Percentiles rank a stretch among this genome's conserved stretches.
Evolutionary conservation across 805 yeast genomes (phyloP).

Genomic region (Candida cerambycidarum): DNA sequence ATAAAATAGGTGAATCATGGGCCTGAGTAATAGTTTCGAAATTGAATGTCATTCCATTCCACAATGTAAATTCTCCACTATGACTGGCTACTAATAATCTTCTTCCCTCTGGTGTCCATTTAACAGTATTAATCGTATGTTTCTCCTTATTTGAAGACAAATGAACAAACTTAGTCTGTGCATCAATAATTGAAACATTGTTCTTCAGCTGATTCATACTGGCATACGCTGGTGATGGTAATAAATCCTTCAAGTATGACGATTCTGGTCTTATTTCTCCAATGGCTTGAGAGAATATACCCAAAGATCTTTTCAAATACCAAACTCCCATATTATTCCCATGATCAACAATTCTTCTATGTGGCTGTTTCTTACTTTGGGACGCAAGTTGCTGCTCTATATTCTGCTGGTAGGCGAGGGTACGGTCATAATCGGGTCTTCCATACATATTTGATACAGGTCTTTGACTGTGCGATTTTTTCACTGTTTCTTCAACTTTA

Average conservation of each 20-base stretch:
- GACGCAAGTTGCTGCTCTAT: constrained; percentile 44
- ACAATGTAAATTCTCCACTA: constrained; percentile 92
- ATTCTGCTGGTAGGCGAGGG: constrained; percentile 30
- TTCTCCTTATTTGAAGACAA: constrained; percentile 86
- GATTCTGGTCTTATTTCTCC: constrained; percentile 69
- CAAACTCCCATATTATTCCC: constrained; percentile 73
- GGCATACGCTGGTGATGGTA: constrained; percentile 65
- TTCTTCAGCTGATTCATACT: constrained; percentile 31
- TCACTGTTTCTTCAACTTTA: too few species aligned
- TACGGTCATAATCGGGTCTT: constrained; percentile 18
- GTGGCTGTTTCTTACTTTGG: constrained; percentile 52
- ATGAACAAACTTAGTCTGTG: constrained; percentile 83
- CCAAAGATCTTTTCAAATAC: constrained; percentile 46
- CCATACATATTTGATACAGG: constrained; percentile 8
- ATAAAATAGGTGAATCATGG: constrained; percentile 85
- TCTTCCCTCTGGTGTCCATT: constrained; percentile 97
- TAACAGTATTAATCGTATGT: constrained; percentile 85
- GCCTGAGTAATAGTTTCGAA: constrained; percentile 99
- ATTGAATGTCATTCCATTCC: constrained; percentile 95
- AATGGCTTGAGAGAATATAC: constrained; percentile 41
- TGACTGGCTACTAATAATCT: constrained; percentile 85
- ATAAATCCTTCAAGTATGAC: constrained; percentile 58
- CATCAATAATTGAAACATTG: constrained; percentile 54
- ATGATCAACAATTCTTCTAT: constrained; percentile 74
- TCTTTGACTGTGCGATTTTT: too few species aligned